Conservation (phyloP, 2,329 filamentous ascomycete genomes). For the Calonectria hongkongensis region DNA sequence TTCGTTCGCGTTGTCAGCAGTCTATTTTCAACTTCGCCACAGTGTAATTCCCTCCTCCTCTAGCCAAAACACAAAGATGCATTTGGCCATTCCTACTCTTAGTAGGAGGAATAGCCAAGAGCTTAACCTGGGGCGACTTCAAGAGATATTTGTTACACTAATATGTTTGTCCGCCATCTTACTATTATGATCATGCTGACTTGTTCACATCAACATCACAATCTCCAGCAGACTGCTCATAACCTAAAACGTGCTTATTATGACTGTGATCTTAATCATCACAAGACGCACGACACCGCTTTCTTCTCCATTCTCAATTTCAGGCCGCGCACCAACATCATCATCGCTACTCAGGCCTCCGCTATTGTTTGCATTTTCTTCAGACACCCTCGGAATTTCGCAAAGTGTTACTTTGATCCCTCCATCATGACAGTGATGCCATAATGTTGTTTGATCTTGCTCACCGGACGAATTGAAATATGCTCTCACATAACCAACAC, state of each 20-base stretch:
- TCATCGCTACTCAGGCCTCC: conserved; percentile 45
- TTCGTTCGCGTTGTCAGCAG: not conserved
- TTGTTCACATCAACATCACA: not conserved
- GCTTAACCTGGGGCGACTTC: too few relatives aligned
- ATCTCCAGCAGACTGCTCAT: not conserved
- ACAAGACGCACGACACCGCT: too few relatives aligned
- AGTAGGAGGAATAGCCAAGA: too few relatives aligned
- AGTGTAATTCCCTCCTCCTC: not conserved
- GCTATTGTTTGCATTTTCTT: conserved; percentile 50
- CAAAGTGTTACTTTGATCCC: conserved; percentile 48
- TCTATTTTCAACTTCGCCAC: not conserved
- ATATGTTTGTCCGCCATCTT: not conserved
- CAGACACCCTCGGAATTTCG: conserved; percentile 47
- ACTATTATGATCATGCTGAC: not conserved
- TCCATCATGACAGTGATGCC: conserved; percentile 39
- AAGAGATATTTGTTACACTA: not conserved
- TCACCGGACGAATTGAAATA: conserved; percentile 84
- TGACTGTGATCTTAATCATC: not conserved
- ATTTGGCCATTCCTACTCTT: too few relatives aligned
- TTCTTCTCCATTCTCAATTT: not conserved
- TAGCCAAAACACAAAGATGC: not conserved
- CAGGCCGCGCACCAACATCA: not conserved
- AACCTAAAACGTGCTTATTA: not conserved
- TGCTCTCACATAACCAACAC: conserved; percentile 82
- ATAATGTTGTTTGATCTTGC: conserved; percentile 37